Evolutionary conservation across 495 filamentous ascomycete genomes (phyloP).

Genomic region (Aspergillus heteromorphus): DNA sequence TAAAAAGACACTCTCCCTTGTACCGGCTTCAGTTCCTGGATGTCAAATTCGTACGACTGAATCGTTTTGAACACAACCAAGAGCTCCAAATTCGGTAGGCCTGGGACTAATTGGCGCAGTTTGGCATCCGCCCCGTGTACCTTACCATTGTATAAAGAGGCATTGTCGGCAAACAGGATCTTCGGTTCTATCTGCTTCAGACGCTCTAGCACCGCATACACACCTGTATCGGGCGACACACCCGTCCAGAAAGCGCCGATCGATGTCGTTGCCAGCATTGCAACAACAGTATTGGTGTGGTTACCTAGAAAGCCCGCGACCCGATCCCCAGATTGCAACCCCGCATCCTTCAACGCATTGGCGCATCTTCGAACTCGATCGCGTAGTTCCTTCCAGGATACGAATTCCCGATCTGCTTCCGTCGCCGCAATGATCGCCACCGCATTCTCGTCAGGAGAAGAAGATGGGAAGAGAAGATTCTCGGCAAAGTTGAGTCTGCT

Average conservation of each 20-base stretch:
- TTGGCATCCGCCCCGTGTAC: slow-evolving; percentile 67
- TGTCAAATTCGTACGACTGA: slow-evolving; percentile 39
- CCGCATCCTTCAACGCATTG: slow-evolving; percentile 59
- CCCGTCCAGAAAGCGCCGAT: slow-evolving; percentile 89
- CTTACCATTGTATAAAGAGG: slow-evolving; percentile 83
- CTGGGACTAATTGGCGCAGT: slow-evolving; percentile 61
- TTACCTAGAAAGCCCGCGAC: slow-evolving; percentile 87
- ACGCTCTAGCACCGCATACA: slow-evolving; percentile 74
- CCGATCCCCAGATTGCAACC: slow-evolving; percentile 60
- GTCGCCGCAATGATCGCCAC: slow-evolving; percentile 69
- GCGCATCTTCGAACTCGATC: slow-evolving; percentile 71
- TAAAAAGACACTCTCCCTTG: slow-evolving; percentile 50
- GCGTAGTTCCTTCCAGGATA: slow-evolving; percentile 78
- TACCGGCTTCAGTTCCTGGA: slow-evolving; percentile 40
- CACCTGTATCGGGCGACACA: slow-evolving; percentile 79
- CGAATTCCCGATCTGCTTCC: slow-evolving; percentile 58
- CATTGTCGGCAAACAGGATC: slow-evolving; percentile 80
- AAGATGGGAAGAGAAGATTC: slow-evolving; percentile 76
- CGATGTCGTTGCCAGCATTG: slow-evolving; percentile 74
- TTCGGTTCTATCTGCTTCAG: slow-evolving; percentile 75
- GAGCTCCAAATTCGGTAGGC: slow-evolving; percentile 56
- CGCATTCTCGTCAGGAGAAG: slow-evolving; percentile 49
- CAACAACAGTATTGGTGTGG: slow-evolving; percentile 76
- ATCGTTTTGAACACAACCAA: slow-evolving; percentile 68
- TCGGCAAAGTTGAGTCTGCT: slow-evolving; percentile 84